Evolutionary conservation across 2,329 filamentous ascomycete genomes (phyloP).

Genomic region (Aureobasidium sp.): DNA sequence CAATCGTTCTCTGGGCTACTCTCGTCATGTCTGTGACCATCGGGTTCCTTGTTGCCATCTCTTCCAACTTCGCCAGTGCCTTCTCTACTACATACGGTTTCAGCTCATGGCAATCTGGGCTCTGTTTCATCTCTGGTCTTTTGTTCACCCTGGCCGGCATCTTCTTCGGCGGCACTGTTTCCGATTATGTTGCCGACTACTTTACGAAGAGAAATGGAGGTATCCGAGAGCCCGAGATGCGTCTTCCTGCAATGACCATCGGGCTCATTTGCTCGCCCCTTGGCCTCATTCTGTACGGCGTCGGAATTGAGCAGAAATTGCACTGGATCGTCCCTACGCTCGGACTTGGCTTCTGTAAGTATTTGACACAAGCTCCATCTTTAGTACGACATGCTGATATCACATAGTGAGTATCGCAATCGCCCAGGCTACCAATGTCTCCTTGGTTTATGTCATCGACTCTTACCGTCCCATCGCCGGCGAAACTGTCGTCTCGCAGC

Average conservation of each 20-base stretch:
- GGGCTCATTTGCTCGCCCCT: slow-evolving; percentile 22
- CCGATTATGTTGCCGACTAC: neutral
- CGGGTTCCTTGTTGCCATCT: neutral
- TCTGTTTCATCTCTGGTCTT: neutral
- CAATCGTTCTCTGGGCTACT: slow-evolving; percentile 48
- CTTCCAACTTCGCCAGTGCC: neutral
- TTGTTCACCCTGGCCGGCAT: neutral
- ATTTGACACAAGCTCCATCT: too few species aligned
- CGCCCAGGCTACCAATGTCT: slow-evolving; percentile 47
- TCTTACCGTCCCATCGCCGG: slow-evolving; percentile 50
- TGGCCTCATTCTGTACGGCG: slow-evolving; percentile 25
- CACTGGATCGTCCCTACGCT: slow-evolving; percentile 49
- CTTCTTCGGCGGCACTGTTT: neutral
- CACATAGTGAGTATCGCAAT: slow-evolving; percentile 47
- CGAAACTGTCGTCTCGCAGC: slow-evolving; percentile 45
- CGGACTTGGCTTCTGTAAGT: slow-evolving; percentile 44
- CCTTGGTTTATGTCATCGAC: slow-evolving; percentile 51
- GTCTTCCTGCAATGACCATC: slow-evolving; percentile 19
- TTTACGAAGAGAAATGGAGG: neutral
- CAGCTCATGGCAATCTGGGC: neutral
- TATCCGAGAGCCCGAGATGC: neutral
- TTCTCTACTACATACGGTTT: neutral
- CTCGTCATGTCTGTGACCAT: neutral
- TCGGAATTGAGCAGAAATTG: slow-evolving; percentile 22
- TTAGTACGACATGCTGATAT: slow-evolving; percentile 19